Base-by-base conservation (phyloP, 208 protist species). In the Crithidia expoeki region DNA sequence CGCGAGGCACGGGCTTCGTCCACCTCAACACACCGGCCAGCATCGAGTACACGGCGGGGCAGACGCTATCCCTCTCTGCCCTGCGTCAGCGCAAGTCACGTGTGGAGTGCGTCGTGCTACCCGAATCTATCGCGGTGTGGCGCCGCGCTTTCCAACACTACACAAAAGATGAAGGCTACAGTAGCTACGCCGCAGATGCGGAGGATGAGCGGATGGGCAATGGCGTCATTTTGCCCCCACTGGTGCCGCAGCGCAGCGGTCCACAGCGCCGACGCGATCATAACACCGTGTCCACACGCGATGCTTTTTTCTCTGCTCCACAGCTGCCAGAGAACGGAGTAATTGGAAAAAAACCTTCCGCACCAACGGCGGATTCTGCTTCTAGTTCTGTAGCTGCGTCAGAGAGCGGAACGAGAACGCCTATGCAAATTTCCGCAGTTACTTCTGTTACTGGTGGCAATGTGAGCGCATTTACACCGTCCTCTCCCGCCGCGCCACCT, bases 1-100 rank as follows among this genome's bases (percentile, higher is more conserved):
- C 30, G 21, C 78, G 86, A 36, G 92, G 92, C 17, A 82, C 65
- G 49, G 92, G 92, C 28, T 96, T 96, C 62, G 81, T 96, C 30
- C 92, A 96, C 67, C 86, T 87, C 60, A 96, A 96, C 74, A 95
- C 89, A 1, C 92, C 92, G 0, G 86, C 87, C 0, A 67, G 55
- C 49, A 96, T 96, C 50, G 56, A 68, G 4, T 96, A 93, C 74
- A 93, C 91, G 0, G 44, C 62, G 0, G 89, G 89, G 4, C 76
- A 88, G 65, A 76, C 80, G 19, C n/a, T 96, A 0, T 87, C 89
- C 7, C 66, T 88, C 25, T 72, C 86, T 9, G 85, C 90, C 10
- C 65, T 96, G n/a, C 71, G 75, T 4, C 79, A 82, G 46, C 51
- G 59, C 32, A 68, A 74, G 2, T 64, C 57, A 19, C 86, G 92